Base-by-base conservation (phyloP, 768 basidiomycete species). In the Leccinum uliginosum region DNA sequence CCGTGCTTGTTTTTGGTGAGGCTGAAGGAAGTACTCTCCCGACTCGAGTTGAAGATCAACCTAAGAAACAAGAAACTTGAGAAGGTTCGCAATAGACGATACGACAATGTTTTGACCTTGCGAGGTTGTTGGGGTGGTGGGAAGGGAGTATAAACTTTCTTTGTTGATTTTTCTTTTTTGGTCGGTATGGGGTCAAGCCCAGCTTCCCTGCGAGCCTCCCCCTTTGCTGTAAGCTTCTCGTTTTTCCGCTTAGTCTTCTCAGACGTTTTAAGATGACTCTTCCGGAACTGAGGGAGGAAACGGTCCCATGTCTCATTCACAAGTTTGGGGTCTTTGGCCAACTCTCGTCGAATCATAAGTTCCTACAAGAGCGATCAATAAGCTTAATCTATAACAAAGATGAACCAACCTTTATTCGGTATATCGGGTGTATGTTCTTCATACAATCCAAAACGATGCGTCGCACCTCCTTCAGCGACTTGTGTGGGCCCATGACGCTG, bases 341-440 rank as follows among this genome's bases (percentile, higher is more conserved):
- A 81, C 74, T 99, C 97, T 46, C 96, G 88, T 53, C 93, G 86
- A 64, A 99, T 94, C 97, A 99, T 99, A 27, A 99, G 81, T 74
- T 98, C 97, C 94, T 95, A 65, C 9, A 14, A 7, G 40, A 17
- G 17, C 8, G 17, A 50, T 53, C 50, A 60, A 34, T 2, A 38
- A 27, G 29, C 21, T 15, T 14, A 21, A 45, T 17, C 15, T 29
- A 29, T 29, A 19, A 43, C 32, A 35, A 26, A 53, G 61, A 58
- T 58, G 27, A 53, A 52, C 59, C 21, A 40, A 91, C 94, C 74
- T 99, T 99, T 74, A 99, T 99, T 65, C 94, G 87, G 71, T 99
- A 99, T 68, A 99, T 98, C 2, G 97, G 97, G 68, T 99, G 97
- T 53, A 98, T 89, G 70, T 99, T 99, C 76, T 89, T 94, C 97